Percentiles rank a stretch among this genome's conserved stretches.
Evolutionary conservation across 768 basidiomycete genomes (phyloP).

Genomic region (Tephrocybe rancida): DNA sequence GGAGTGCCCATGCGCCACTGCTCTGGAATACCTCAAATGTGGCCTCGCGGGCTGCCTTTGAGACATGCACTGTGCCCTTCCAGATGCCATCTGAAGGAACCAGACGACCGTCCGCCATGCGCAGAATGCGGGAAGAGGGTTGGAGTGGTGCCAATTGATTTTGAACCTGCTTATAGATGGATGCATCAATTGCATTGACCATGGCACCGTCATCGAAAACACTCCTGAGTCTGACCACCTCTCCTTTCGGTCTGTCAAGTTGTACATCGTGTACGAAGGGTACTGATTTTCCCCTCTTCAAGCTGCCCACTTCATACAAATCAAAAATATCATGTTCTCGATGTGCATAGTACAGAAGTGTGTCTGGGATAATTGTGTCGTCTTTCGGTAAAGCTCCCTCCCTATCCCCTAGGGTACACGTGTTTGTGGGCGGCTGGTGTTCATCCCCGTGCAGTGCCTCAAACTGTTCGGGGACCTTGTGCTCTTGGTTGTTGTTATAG

Average conservation of each 20-base stretch:
- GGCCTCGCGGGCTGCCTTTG: neutral
- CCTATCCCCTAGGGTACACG: neutral
- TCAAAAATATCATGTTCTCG: neutral
- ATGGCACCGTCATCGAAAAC: slow-evolving; percentile 26
- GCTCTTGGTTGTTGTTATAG: neutral
- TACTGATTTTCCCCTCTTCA: neutral
- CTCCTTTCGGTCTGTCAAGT: neutral
- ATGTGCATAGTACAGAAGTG: slow-evolving; percentile 6
- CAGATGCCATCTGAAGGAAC: neutral
- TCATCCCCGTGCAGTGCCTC: slow-evolving; percentile 15
- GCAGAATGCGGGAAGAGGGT: neutral
- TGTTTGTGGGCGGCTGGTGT: slow-evolving; percentile 9
- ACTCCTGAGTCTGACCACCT: neutral
- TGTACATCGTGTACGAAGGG: slow-evolving; percentile 6
- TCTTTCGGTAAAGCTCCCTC: neutral
- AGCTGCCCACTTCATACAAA: neutral
- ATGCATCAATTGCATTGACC: slow-evolving; percentile 19
- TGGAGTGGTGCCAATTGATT: neutral
- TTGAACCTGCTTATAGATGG: neutral
- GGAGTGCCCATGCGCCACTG: slow-evolving; percentile 23
- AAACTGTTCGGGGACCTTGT: neutral
- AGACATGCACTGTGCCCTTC: neutral
- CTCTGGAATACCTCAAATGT: slow-evolving; percentile 22
- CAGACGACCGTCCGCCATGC: slow-evolving; percentile 25
- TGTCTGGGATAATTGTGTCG: neutral